A percentile compares a stretch with the other conserved stretches of the same genome.
Evolutionary conservation across 1,139 yeast genomes (phyloP).

Genomic region (Pichia sp.): DNA sequence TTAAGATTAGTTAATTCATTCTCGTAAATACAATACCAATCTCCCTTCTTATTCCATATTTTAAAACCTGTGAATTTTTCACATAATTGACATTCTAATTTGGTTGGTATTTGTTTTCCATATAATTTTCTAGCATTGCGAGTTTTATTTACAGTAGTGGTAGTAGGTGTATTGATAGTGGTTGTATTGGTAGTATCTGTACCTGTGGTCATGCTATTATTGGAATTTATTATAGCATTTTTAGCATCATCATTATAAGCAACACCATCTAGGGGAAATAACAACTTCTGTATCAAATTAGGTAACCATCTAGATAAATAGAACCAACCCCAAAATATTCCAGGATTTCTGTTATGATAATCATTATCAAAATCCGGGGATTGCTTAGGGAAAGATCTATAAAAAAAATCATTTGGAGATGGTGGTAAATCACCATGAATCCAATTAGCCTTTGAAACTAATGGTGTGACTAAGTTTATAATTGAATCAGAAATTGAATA

Average conservation of each 20-base stretch:
- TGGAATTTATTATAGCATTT: background rate
- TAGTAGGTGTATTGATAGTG: background rate
- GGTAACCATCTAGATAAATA: conserved; percentile 36
- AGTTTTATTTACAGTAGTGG: background rate
- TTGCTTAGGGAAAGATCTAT: conserved; percentile 34
- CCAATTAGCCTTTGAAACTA: conserved; percentile 25
- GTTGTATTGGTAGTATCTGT: background rate
- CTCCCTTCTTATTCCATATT: conserved; percentile 32
- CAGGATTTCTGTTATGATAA: conserved; percentile 29
- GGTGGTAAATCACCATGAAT: conserved; percentile 28
- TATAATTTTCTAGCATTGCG: conserved; percentile 22
- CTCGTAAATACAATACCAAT: conserved; percentile 32
- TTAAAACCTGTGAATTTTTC: conserved; percentile 27
- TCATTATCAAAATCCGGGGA: conserved; percentile 34
- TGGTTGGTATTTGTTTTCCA: conserved; percentile 34
- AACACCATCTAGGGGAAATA: conserved; percentile 30
- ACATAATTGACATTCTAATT: conserved; percentile 30
- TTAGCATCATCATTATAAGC: conserved; percentile 1
- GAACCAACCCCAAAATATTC: conserved; percentile 28
- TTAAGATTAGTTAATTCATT: conserved; percentile 20
- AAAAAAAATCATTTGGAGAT: conserved; percentile 25
- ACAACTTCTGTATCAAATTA: conserved; percentile 22
- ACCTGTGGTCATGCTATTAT: background rate
- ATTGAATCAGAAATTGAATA: conserved; percentile 13
- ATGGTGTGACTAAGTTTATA: conserved; percentile 28